Percentiles rank a stretch among this genome's conserved stretches.
phyloP scores from a whole-genome alignment of 371 early-diverging fungal genomes.

The Mucor lusitanicus region DNA sequence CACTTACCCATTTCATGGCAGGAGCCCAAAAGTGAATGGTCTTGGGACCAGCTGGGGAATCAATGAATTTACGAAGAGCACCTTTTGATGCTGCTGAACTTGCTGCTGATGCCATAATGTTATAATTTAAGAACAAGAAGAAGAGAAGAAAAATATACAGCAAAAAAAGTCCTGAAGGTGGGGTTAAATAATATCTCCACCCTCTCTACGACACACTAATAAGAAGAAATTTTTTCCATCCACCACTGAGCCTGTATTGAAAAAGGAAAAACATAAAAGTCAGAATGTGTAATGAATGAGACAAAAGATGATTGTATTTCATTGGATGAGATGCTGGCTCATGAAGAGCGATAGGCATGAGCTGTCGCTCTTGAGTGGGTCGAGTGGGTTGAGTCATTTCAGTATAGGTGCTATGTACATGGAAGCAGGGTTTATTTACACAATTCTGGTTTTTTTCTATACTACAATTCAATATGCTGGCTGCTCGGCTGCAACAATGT shows the following conservation, averaged over 20 bases:
- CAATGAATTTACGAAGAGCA: constrained; percentile 67
- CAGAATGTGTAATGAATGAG: background rate
- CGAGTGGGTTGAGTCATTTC: background rate
- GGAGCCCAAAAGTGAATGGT: constrained; percentile 52
- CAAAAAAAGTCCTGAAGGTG: background rate
- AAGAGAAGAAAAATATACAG: constrained; percentile 11
- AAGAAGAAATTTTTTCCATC: background rate
- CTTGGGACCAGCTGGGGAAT: constrained; percentile 73
- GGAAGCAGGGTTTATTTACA: background rate
- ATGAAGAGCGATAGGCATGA: background rate
- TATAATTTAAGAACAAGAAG: constrained; percentile 15
- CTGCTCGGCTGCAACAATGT: constrained; percentile 1
- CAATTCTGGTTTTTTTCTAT: background rate
- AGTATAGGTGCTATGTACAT: background rate
- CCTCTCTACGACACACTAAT: no score
- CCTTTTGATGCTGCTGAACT: constrained; percentile 49
- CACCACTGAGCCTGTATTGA: background rate
- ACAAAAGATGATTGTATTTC: background rate
- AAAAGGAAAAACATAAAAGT: constrained; percentile 8
- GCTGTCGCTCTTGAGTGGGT: background rate
- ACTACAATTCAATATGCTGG: background rate
- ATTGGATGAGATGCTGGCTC: background rate
- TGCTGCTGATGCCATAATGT: constrained; percentile 46
- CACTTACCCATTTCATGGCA: constrained; percentile 47
- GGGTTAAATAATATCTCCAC: background rate